Percentiles rank a stretch among this genome's conserved stretches.
Evolutionary conservation across 2,329 filamentous ascomycete species (phyloP).

Genomic region (Claviceps citrina): DNA sequence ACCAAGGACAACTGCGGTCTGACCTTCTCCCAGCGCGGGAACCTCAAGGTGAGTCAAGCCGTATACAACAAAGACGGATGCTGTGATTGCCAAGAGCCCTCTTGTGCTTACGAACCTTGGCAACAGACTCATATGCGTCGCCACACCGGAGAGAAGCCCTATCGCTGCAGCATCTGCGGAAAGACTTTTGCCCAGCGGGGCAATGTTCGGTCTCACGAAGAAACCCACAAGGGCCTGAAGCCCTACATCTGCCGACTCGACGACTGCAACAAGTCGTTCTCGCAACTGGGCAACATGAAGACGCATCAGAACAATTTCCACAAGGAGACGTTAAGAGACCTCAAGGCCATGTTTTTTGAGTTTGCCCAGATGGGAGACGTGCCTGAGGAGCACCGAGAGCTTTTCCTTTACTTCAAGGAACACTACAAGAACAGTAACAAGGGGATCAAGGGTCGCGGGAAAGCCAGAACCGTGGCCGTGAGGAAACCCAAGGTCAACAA

Average conservation of each 20-base stretch:
- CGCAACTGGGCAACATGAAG: constrained; percentile 85
- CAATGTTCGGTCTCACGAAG: constrained; percentile 70
- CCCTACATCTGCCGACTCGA: constrained; percentile 71
- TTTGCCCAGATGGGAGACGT: constrained; percentile 42
- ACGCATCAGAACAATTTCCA: constrained; percentile 94
- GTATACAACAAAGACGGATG: no score
- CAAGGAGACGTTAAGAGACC: constrained; percentile 49
- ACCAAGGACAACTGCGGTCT: constrained; percentile 58
- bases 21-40: constrained; percentile 77
- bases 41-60: constrained; percentile 85
- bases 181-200: constrained; percentile 76
- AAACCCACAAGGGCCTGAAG: constrained; percentile 63
- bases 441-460: constrained; percentile 90
- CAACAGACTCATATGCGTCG: constrained; percentile 69
- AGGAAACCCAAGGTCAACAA: constrained; percentile 16
- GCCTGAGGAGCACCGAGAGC: constrained; percentile 52
- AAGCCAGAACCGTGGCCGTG: constrained; percentile 51
- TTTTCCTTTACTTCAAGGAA: constrained; percentile 70
- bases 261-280: constrained; percentile 75
- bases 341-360: constrained; percentile 55
- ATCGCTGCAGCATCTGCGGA: constrained; percentile 61
- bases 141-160: constrained; percentile 78
- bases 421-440: constrained; percentile 99
- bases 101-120: neutral
- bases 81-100: no score